Percentiles rank a stretch among this genome's conserved stretches.
Conservation (phyloP, 257 asterid genomes). For the Penstemon newberryi region DNA sequence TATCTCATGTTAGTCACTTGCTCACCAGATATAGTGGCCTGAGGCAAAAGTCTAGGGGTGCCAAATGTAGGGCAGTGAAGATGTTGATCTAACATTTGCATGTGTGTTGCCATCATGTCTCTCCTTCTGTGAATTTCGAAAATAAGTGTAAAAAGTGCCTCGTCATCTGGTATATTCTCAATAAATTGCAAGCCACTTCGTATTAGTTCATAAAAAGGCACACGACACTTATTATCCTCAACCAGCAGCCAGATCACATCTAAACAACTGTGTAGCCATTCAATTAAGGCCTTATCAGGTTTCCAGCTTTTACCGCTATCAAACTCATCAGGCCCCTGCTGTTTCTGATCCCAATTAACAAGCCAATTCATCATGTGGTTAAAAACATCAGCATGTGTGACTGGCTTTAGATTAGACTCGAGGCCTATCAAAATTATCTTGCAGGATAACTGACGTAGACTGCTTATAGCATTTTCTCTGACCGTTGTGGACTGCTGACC, state of each 20-base stretch:
- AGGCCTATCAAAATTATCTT: conserved; percentile 81
- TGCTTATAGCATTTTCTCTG: conserved; percentile 71
- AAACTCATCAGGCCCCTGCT: conserved; percentile 66
- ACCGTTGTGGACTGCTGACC: conserved; percentile 62
- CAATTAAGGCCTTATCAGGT: conserved; percentile 77
- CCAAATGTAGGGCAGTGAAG: conserved; percentile 99
- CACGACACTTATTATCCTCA: conserved; percentile 76
- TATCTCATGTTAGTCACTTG: conserved; percentile 73
- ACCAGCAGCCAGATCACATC: conserved; percentile 94
- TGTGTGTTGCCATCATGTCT: conserved; percentile 96
- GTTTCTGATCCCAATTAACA: conserved; percentile 78
- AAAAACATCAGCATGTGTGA: conserved; percentile 74
- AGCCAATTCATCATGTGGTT: conserved; percentile 89
- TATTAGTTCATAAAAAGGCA: conserved; percentile 92
- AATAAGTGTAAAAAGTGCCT: conserved; percentile 91
- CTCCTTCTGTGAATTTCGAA: conserved; percentile 92
- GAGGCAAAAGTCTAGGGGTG: conserved; percentile 87
- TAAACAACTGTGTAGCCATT: conserved; percentile 94
- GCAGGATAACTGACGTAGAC: conserved; percentile 87
- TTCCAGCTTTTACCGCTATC: conserved; percentile 66
- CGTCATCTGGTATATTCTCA: conserved; percentile 95
- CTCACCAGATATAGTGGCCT: conserved; percentile 80
- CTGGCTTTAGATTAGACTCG: conserved; percentile 75
- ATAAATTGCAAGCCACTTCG: conserved; percentile 89
- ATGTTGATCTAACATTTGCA: conserved; percentile 98